Evolutionary conservation across 306 rosid genomes (phyloP), one percentile per base, ranked within the genome.

Genomic region (Dalbergia cultrata): DNA sequence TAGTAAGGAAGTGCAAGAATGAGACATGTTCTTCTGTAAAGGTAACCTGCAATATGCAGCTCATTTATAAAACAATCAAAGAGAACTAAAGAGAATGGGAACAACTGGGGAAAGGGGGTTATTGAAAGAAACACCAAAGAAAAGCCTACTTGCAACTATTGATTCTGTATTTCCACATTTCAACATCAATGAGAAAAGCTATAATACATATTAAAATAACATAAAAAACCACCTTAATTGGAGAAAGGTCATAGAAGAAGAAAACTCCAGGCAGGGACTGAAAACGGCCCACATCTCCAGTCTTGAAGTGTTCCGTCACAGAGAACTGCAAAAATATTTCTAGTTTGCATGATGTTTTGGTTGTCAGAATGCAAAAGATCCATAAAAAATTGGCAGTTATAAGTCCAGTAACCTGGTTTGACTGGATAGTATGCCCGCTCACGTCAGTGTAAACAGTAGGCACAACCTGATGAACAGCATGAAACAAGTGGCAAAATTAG

Each of bases 191-290:
- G 52, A 5, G 52, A 72, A 65, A 4, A 13, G 53, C 74, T 26
- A 39, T 35, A 26, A 74, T 16, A 21, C 13, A 41, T 8, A 65
- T 17, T n/a, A 33, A 26, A 26, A 26, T 26, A 26, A 26, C 69
- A 54, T 41, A 67, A 47, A 81, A 64, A 59, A 50, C 34, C 77
- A 93, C 99, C 98, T 93, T 93, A 80, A 95, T 95, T 53, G 99
- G 99, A 86, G 99, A 95, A 74, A 95, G 99, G 81, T 95, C 99
- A 78, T 95, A 95, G 79, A 93, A 91, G 90, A 93, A 95, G 86
- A 95, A 95, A 56, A 95, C 98, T 68, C 98, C 99, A 16, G 99
- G 99, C 68, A 95, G 90, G 80, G 94, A 93, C 82, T 90, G 99
- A 76, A 93, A 84, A 62, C 78, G 93, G 63, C 94, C 95, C 5